Base-by-base conservation (phyloP, 345 rosid species). In the Populus deltoides region DNA sequence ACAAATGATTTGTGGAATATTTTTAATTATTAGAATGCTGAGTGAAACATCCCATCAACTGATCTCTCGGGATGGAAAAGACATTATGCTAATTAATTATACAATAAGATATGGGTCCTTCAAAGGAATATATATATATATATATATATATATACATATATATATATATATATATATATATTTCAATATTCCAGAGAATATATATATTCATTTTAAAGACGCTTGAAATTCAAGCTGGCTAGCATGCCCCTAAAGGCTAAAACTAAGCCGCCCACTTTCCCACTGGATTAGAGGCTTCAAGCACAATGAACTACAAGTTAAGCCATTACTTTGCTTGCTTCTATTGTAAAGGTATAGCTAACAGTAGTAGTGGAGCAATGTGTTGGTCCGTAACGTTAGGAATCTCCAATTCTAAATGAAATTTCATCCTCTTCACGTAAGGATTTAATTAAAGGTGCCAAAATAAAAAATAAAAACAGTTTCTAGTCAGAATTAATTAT, bases 211-310 rank as follows among this genome's bases (percentile, higher is more conserved):
- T 81, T 69, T 36, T 45, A 74, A 90, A 90, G 98, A 92, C 89
- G 94, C 94, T 92, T 93, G 90, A 88, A 88, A 81, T 77, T 90
- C 90, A 93, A 94, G 98, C 97, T 83, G 90, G 86, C 97, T 83
- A 91, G 86, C 89, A 77, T 87, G 83, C 81, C 90, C 89, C 27
- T 27, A 27, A 27, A 27, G 27, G 27, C 86, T 78, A 83, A 83
- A 65, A 71, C 80, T 86, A 88, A 90, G 83, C 89, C 92, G 87
- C 8, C 75, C 86, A 73, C 87, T 85, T 88, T 85, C 76, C 70
- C 55, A 68, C n/a, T 86, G n/a, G 62, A 33, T 74, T 82, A 74
- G 61, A 33, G 25, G 29, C 79, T 79, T 85, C 43, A 24, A 72
- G n/a, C 66, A 80, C 74, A 79, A 59, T 84, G 65, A 85, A 82